Base-by-base conservation (phyloP, 352 stramenopile genomes). In the Pseudoperonospora humuli region DNA sequence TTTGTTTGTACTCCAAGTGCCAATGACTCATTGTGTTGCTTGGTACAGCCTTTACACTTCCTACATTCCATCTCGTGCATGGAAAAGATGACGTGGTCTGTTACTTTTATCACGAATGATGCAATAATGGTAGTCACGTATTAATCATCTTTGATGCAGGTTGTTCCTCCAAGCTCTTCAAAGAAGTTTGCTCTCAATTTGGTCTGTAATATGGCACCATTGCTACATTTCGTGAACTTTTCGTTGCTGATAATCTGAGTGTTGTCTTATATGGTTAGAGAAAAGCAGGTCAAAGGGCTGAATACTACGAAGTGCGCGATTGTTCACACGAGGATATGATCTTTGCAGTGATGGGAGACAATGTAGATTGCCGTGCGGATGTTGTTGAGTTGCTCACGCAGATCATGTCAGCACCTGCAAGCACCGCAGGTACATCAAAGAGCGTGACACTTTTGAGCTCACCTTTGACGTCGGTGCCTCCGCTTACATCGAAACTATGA, bases 291-390 rank as follows among this genome's bases (percentile, higher is more conserved):
- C 64, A 82, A 54, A 19, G 31, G 26, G 68, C 54, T 15, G 59
- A 65, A 35, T 84, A 69, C 35, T 54, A 53, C 27, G 50, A 70
- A 53, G 50, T 86, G 20, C 27, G 37, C n/a, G 47, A 70, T 17
- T 84, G 74, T 40, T 71, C 69, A 25, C 73, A 86, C 50, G 66
- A 83, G 49, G 64, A 78, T 41, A 71, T 86, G 29, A 51, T 84
- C 20, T 80, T 86, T 41, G 68, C 74, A n/a, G 50, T 64, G 20
- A 84, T 86, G 74, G 74, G 74, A n/a, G 70, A 86, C 47, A 60
- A 59, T 26, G 59, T 83, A 13, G 26, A 55, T 8, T 76, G 58
- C 47, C 71, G 68, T 17, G 32, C 45, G 7, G 54, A 69, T 19
- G 51, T 79, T 19, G 19, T 80, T 19, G 47, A 51, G 17, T 60